Conservation (phyloP, 2,329 filamentous ascomycete species). For the Coleophoma crateriformis region DNA sequence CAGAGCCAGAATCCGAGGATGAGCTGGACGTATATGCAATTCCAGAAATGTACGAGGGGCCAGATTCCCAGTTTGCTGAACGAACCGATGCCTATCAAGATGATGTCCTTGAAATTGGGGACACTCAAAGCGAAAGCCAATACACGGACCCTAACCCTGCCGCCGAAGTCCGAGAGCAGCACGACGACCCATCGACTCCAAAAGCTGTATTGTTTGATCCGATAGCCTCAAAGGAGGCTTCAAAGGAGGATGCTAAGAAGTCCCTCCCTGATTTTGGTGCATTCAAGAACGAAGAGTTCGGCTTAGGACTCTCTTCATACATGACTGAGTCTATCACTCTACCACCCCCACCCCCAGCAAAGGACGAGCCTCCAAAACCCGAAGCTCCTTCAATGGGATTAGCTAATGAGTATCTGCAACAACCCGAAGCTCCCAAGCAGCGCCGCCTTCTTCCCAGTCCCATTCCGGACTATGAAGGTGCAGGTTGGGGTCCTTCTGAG, state of each 20-base stretch:
- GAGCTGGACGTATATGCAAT: conserved; percentile 62
- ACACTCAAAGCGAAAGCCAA: conserved; percentile 39
- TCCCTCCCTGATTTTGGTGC: conserved; percentile 41
- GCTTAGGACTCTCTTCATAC: conserved; percentile 48
- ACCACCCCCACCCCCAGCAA: conserved; percentile 30
- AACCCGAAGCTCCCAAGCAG: conserved; percentile 18
- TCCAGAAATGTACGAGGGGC: conserved; percentile 57
- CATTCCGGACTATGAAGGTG: conserved; percentile 59
- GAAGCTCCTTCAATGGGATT: conserved; percentile 16
- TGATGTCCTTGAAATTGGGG: conserved; percentile 12
- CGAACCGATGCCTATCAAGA: conserved; percentile 21
- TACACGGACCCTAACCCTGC: conserved; percentile 39
- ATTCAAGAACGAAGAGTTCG: conserved; percentile 44
- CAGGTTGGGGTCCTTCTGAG: conserved; percentile 52
- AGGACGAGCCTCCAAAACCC: conserved; percentile 11
- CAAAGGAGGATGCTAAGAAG: conserved; percentile 12
- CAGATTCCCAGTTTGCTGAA: conserved; percentile 31
- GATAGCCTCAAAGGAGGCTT: conserved; percentile 7
- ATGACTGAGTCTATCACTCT: conserved; percentile 29
- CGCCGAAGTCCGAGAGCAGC: conserved; percentile 25
- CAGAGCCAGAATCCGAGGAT: conserved; percentile 49
- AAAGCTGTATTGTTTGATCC: conserved; percentile 8
- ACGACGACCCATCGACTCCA: conserved; percentile 47
- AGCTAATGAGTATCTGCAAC: conserved; percentile 19
- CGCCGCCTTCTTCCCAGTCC: conserved; percentile 32